These are phyloP conservation scores for Mallotus repandus DNA, from an alignment of 441 rosid species.

Conservation along the genomic window DNA sequence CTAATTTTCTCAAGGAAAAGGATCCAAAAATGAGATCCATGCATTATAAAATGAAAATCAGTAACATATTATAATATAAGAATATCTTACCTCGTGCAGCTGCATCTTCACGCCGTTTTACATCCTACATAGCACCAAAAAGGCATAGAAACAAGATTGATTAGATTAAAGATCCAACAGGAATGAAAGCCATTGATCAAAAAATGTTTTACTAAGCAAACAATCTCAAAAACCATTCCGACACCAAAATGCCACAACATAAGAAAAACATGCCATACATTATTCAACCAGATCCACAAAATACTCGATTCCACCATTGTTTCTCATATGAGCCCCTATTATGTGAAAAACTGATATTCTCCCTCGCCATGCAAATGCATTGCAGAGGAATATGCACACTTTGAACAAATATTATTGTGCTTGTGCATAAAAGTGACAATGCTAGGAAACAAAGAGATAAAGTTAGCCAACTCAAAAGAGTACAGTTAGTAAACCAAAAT, in stretches of 20 bases:
- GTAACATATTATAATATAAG: conserved; percentile 7
- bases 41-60: background rate
- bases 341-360: background rate
- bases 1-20: background rate
- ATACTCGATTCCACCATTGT: background rate
- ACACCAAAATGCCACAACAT: no score
- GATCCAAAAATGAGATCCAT: background rate
- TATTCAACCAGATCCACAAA: background rate
- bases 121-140: conserved; percentile 47
- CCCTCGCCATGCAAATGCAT: background rate
- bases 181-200: no score
- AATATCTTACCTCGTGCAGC: conserved; percentile 66
- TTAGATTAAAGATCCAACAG: no score
- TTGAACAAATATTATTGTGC: background rate
- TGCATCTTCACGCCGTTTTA: conserved; percentile 80
- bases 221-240: conserved; percentile 13
- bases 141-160: no score
- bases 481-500: background rate
- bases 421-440: background rate
- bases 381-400: background rate
- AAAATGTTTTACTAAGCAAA: background rate
- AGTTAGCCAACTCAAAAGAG: conserved; percentile 2
- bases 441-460: background rate
- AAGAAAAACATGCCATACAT: background rate
- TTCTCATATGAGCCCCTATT: background rate